Evolutionary conservation across 2,329 filamentous ascomycete genomes (phyloP), one percentile per base, ranked within the genome.

Genomic region (Colletotrichum trifolii): DNA sequence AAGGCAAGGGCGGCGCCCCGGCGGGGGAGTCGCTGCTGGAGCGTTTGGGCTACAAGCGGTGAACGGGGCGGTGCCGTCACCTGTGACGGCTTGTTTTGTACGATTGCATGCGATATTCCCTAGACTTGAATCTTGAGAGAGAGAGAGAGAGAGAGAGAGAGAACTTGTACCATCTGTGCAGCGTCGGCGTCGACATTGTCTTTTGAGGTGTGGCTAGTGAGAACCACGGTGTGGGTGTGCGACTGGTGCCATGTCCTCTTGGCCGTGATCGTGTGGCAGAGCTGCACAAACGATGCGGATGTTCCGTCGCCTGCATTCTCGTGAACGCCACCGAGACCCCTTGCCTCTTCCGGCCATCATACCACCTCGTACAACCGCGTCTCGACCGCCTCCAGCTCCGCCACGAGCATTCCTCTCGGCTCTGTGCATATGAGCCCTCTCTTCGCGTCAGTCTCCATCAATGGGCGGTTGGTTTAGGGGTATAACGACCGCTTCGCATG

Each of bases 1-100:
- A 45, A 40, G 65, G 67, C 2, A 52, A 63, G 17, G 63, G 63
- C 59, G 63, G 63, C 42, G 63, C 63, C 10, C 63, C 63, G 35
- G 54, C 45, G 66, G 68, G 33, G 54, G 54, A 65, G 34, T 65
- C 67, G 13, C 35, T 68, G 8, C 25, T 68, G 55, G 64, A 68
- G 60, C 60, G 65, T 12, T 45, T 68, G 45, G 67, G 67, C 45
- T 68, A 60, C 15, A 74, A 68, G 52, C 63, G 68, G 43, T 50
- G 43, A 36, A 40, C 35, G 25, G 25, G 25, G 25, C 1, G 25
- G 25, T 25, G 25, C 25, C n/a, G n/a, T n/a, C n/a, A n/a, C n/a
- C n/a, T 25, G 25, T 1, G 25, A 25, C 25, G 25, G 25, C 39
- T 35, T 62, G 25, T 7, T 46, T 34, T 56, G 33, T 53, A 53